Conservation (phyloP, 2,329 filamentous ascomycete species). For the Verticillium klebahnii region DNA sequence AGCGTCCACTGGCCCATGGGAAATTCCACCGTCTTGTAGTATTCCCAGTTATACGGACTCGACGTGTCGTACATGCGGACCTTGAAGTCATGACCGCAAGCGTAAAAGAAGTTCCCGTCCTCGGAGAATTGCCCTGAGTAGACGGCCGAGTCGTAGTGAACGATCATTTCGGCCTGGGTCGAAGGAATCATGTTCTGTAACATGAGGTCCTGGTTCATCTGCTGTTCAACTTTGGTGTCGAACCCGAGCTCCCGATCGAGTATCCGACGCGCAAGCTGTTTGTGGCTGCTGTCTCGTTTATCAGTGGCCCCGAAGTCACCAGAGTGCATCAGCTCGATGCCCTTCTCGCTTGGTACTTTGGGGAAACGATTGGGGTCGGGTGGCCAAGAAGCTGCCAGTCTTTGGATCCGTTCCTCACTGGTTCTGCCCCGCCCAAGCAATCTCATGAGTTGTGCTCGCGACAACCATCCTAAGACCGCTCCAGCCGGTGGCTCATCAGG, state of each 20-base stretch:
- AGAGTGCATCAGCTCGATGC: slow-evolving; percentile 73
- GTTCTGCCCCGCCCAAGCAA: slow-evolving; percentile 29
- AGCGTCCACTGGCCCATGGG: slow-evolving; percentile 92
- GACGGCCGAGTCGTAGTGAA: slow-evolving; percentile 80
- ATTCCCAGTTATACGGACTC: slow-evolving; percentile 91
- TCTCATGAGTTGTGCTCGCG: slow-evolving; percentile 31
- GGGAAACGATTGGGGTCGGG: slow-evolving; percentile 63
- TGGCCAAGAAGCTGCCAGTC: slow-evolving; percentile 20
- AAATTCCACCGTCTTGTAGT: slow-evolving; percentile 86
- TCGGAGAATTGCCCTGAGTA: slow-evolving; percentile 97
- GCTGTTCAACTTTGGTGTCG: slow-evolving; percentile 54
- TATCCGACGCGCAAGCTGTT: slow-evolving; percentile 64
- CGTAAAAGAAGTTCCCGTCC: slow-evolving; percentile 96
- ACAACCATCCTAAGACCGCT: slow-evolving; percentile 24
- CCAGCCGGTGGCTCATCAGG: slow-evolving; percentile 14
- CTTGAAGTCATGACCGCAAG: slow-evolving; percentile 85
- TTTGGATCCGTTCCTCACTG: no score
- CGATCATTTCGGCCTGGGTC: slow-evolving; percentile 75
- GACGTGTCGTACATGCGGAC: slow-evolving; percentile 98
- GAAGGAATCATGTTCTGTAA: slow-evolving; percentile 69
- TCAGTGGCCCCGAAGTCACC: slow-evolving; percentile 72
- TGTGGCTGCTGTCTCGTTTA: slow-evolving; percentile 42
- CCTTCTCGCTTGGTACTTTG: slow-evolving; percentile 77
- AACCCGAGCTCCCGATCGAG: slow-evolving; percentile 78
- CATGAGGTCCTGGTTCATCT: slow-evolving; percentile 52